A percentile compares a stretch with the other conserved stretches of the same genome.
Conservation (phyloP, 257 asterid genomes). For the Gardenia jasminoides region DNA sequence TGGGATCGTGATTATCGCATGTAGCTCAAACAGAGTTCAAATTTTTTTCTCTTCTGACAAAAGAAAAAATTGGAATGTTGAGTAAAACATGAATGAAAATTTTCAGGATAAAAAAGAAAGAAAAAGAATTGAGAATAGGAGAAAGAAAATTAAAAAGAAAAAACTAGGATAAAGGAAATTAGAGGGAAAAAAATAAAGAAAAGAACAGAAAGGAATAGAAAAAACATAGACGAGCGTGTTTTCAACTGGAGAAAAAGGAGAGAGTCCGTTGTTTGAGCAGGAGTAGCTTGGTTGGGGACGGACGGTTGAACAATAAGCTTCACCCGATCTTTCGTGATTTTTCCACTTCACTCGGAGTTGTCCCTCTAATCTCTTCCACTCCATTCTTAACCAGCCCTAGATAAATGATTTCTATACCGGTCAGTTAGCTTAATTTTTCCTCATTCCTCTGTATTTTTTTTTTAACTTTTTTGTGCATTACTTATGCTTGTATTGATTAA, state of each 20-base stretch:
- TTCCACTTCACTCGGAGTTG: not conserved
- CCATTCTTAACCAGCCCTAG: not conserved
- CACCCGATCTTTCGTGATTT: not conserved
- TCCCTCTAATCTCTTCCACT: not conserved
- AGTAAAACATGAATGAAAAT: too few relatives aligned
- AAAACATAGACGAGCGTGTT: not conserved
- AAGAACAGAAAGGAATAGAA: too few relatives aligned
- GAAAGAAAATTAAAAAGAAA: too few relatives aligned
- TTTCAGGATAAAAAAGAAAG: too few relatives aligned
- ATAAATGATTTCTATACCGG: constrained; percentile 12
- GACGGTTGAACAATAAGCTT: not conserved
- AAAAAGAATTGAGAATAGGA: too few relatives aligned
- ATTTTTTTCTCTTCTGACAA: too few relatives aligned
- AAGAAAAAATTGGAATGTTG: too few relatives aligned
- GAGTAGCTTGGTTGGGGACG: not conserved
- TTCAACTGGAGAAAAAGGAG: not conserved
- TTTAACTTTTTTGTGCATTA: not conserved
- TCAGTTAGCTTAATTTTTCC: not conserved
- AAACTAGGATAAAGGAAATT: too few relatives aligned
- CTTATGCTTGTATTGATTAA: not conserved
- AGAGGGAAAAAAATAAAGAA: too few relatives aligned
- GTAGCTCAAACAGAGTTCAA: too few relatives aligned
- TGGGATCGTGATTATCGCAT: too few relatives aligned
- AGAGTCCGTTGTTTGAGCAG: not conserved
- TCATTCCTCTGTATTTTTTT: not conserved